Percentiles rank a stretch among this genome's conserved stretches.
These are phyloP conservation scores for Fusarium sambucinum DNA, from an alignment of 2,329 filamentous ascomycete genomes.

Conservation along the genomic window DNA sequence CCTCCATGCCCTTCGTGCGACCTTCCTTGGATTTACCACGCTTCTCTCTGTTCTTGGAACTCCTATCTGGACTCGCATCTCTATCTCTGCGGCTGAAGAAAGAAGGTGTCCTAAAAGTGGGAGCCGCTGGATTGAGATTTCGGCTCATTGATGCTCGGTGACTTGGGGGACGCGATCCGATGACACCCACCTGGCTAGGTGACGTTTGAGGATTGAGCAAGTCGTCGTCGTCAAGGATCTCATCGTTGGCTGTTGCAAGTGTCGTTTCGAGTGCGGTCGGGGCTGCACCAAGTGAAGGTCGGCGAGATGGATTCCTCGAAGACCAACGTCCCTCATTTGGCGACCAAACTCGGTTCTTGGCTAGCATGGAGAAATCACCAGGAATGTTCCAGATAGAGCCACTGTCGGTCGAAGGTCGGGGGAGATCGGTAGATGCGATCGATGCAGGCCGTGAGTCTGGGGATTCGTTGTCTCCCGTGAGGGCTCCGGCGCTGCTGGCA, in stretches of 20 bases:
- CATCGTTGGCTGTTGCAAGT: constrained; percentile 72
- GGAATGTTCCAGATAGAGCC: constrained; percentile 78
- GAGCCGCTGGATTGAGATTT: constrained; percentile 87
- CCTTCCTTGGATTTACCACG: constrained; percentile 52
- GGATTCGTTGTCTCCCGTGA: constrained; percentile 67
- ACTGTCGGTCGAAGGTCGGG: constrained; percentile 82
- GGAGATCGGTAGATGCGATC: constrained; percentile 76
- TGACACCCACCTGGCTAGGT: constrained; percentile 73
- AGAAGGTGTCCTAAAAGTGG: constrained; percentile 82
- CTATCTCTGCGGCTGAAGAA: constrained; percentile 67
- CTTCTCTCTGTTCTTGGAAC: constrained; percentile 52
- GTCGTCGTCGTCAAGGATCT: constrained; percentile 70
- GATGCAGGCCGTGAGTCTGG: constrained; percentile 75
- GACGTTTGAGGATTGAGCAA: constrained; percentile 64
- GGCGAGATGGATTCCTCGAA: constrained; percentile 78
- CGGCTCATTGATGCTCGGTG: constrained; percentile 62
- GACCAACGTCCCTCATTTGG: constrained; percentile 64
- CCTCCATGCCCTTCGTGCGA: constrained; percentile 56
- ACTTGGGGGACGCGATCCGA: constrained; percentile 79
- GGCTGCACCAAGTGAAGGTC: constrained; percentile 84
- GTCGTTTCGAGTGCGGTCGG: constrained; percentile 72
- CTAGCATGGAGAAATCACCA: constrained; percentile 57
- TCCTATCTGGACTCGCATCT: constrained; percentile 45
- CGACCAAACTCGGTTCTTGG: constrained; percentile 76
- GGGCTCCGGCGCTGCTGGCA: constrained; percentile 61